A percentile compares a stretch with the other conserved stretches of the same genome.
Conservation (phyloP, 169 alveolate species). For the Theileria annulata region DNA sequence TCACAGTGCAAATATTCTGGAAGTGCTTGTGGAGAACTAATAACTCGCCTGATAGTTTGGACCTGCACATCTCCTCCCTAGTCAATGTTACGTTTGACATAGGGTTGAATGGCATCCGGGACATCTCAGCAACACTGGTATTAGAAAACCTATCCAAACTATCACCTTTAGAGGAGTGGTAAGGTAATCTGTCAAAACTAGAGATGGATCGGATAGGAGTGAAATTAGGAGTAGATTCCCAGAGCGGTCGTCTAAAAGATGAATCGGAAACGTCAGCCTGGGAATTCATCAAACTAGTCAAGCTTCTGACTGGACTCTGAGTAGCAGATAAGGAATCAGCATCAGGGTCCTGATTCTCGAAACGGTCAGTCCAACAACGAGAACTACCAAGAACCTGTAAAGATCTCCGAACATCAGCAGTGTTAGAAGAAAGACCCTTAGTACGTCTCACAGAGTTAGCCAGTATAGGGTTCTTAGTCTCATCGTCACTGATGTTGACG, state of each 20-base stretch:
- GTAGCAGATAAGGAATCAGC: slow-evolving; percentile 43
- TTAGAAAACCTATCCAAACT: slow-evolving; percentile 10
- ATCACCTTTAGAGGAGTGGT: background rate
- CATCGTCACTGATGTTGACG: slow-evolving; percentile 49
- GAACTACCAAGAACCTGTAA: slow-evolving; percentile 40
- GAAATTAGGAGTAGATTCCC: background rate
- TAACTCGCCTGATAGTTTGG: slow-evolving; percentile 29
- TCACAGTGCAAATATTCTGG: slow-evolving; percentile 55
- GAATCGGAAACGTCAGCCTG: slow-evolving; percentile 11
- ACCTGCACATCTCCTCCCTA: slow-evolving; percentile 15
- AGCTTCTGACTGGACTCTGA: slow-evolving; percentile 59
- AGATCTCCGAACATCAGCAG: slow-evolving; percentile 36
- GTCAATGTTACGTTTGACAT: slow-evolving; percentile 48
- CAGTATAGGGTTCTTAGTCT: slow-evolving; percentile 46
- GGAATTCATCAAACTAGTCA: slow-evolving; percentile 16
- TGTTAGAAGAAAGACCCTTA: slow-evolving; percentile 19
- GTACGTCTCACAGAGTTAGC: slow-evolving; percentile 48
- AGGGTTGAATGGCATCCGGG: slow-evolving; percentile 41
- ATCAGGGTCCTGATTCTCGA: slow-evolving; percentile 19
- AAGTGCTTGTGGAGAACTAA: slow-evolving; percentile 45
- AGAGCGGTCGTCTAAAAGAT: background rate
- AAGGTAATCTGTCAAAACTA: background rate
- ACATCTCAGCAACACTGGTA: slow-evolving; percentile 29
- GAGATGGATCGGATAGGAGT: slow-evolving; percentile 5
- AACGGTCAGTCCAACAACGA: slow-evolving; percentile 64